Evolutionary conservation across 768 basidiomycete species (phyloP), one percentile per base, ranked within the genome.

Genomic region (Pulveroboletus frians): DNA sequence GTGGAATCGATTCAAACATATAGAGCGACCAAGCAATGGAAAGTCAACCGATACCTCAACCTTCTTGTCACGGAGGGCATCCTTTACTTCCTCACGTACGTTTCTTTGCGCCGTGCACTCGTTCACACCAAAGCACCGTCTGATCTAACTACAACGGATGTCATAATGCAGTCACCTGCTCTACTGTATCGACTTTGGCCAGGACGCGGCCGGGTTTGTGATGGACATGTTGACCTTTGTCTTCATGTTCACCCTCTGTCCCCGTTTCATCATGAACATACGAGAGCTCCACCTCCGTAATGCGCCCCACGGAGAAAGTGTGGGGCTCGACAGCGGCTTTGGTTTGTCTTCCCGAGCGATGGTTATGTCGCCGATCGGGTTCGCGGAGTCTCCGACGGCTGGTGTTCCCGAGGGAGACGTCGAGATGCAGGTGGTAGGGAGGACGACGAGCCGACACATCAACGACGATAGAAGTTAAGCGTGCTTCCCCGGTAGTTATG

Each of bases 261-360:
- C 60, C 9, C 56, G 60, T 8, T 62, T 61, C 40, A 50, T 61
- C 23, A 41, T 61, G 17, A 56, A 34, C 40, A 41, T 61, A 23
- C 57, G 60, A 10, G 52, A 51, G 23, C 1, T 54, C 39, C 26
- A 56, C 38, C 1, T 10, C 5, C 35, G 13, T 15, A 46, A 14
- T n/a, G 5, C 37, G 13, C 3, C 15, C 5, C 14, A 8, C 14
- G 27, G 13, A 14, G 9, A 26, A 34, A 26, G 30, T 4, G 11
- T 7, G 2, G 49, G 43, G 20, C 37, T 59, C 26, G 58, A 60
- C 21, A 30, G 35, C 17, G 58, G 51, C 14, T 60, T 60, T n/a
- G 58, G 58, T 1, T 20, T 58, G 1, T 3, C 45, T 32, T 31
- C 43, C 20, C 10, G 9, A 17, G 7, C 11, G 18, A 26, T 8